phyloP scores from a whole-genome alignment of 805 yeast genomes.

The Cyberlindnera euphorbiiphila region DNA sequence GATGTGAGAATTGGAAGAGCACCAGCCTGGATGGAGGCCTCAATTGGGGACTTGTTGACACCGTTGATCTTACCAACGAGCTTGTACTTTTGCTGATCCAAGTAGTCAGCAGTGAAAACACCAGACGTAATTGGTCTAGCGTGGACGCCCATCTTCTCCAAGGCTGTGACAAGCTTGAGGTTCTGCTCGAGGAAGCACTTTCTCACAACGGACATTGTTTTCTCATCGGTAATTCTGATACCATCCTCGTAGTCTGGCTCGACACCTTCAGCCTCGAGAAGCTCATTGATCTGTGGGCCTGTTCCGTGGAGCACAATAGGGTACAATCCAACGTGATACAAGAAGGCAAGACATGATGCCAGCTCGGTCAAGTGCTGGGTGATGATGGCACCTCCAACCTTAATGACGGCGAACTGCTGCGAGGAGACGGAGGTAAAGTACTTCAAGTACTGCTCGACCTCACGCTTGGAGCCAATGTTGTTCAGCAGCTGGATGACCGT shows the following conservation, averaged over 20 bases:
- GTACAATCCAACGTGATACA: slow-evolving; percentile 95
- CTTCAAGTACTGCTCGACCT: slow-evolving; percentile 95
- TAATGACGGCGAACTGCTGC: slow-evolving; percentile 97
- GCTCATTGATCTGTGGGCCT: slow-evolving; percentile 96
- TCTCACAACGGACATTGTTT: slow-evolving; percentile 95
- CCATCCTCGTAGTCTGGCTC: slow-evolving; percentile 97
- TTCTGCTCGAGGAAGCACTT: slow-evolving; percentile 94
- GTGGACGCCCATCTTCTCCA: slow-evolving; percentile 94
- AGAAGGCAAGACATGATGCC: slow-evolving; percentile 92
- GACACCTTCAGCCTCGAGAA: slow-evolving; percentile 88
- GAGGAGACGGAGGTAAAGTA: slow-evolving; percentile 94
- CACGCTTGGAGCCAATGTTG: slow-evolving; percentile 95
- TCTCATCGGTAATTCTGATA: slow-evolving; percentile 89
- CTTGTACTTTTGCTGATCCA: slow-evolving; percentile 86
- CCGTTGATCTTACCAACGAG: slow-evolving; percentile 86
- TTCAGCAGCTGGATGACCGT: slow-evolving; percentile 93
- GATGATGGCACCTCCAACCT: slow-evolving; percentile 98
- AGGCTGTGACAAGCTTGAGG: slow-evolving; percentile 88
- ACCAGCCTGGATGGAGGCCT: slow-evolving; percentile 93
- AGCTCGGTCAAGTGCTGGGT: slow-evolving; percentile 90
- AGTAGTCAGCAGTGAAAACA: slow-evolving; percentile 88
- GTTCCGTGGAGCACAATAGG: slow-evolving; percentile 98
- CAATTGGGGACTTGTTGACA: slow-evolving; percentile 86
- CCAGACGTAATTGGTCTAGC: slow-evolving; percentile 99
- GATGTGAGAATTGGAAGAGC: slow-evolving; percentile 96